Evolutionary conservation across 78 protist genomes (phyloP), one percentile per base, ranked within the genome.

Genomic region (Polysphondylium violaceum): DNA sequence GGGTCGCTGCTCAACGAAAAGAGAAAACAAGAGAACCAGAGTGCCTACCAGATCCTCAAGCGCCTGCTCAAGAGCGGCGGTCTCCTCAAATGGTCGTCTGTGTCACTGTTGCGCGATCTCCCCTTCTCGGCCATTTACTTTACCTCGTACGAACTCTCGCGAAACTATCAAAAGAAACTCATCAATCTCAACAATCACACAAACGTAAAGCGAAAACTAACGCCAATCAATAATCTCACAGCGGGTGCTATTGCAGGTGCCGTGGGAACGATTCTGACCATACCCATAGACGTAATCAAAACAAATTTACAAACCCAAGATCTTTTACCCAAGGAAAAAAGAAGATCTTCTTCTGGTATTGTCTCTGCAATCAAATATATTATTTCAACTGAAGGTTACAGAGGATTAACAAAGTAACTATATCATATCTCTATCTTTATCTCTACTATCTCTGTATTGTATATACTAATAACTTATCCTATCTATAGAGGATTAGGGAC

Each of bases 381-480:
- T 29, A 21, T 69, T 56, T 44, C 38, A 59, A 33, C 6, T 38
- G 91, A 83, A 83, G 91, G 91, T 40, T 56, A 44, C 1, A 69
- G 55, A 67, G 91, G 91, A 58, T 83, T 83, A 33, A 83, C 91
- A 83, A 83, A 83, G 91, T 83, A 44, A 19, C 17, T n/a, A n/a
- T n/a, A n/a, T n/a, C n/a, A n/a, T n/a, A n/a, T n/a, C n/a, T n/a
- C n/a, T n/a, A n/a, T n/a, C n/a, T n/a, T n/a, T n/a, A n/a, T n/a
- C n/a, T n/a, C n/a, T n/a, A n/a, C n/a, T n/a, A n/a, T n/a, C n/a
- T n/a, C n/a, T n/a, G n/a, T n/a, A n/a, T n/a, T n/a, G n/a, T n/a
- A n/a, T n/a, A n/a, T n/a, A n/a, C n/a, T n/a, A n/a, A n/a, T n/a
- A n/a, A n/a, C n/a, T n/a, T n/a, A n/a, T n/a, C n/a, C n/a, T n/a